Conservation (phyloP, 1,284 basidiomycete species). For the Hymenochaete sp. region DNA sequence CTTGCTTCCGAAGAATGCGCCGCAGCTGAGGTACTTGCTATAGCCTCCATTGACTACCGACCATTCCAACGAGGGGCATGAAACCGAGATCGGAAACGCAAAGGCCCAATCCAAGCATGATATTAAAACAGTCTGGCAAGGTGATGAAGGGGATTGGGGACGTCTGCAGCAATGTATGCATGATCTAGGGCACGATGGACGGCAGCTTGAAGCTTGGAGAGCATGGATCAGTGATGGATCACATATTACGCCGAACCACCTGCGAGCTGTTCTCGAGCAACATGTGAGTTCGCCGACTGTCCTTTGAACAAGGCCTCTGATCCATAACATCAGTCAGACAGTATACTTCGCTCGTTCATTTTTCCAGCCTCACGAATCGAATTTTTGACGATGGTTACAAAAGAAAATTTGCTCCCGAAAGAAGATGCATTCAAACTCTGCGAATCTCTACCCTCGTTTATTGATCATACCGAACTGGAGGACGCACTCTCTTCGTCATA, state of each 20-base stretch:
- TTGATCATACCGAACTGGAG: neutral
- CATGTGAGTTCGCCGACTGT: no score
- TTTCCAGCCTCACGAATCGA: conserved; percentile 10
- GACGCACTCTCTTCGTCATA: neutral
- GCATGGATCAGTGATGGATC: conserved; percentile 41
- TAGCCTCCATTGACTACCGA: conserved; percentile 31
- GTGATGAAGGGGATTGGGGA: conserved; percentile 55
- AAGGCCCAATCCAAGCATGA: neutral
- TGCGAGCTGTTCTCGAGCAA: no score
- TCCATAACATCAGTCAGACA: conserved; percentile 50
- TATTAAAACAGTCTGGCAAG: conserved; percentile 28
- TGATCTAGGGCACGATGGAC: conserved; percentile 50
- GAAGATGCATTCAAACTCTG: neutral
- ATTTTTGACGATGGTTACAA: conserved; percentile 7
- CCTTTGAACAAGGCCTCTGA: no score
- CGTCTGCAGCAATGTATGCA: conserved; percentile 46
- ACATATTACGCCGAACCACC: neutral
- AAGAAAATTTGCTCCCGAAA: conserved; percentile 3
- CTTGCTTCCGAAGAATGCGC: no score
- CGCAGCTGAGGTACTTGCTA: no score
- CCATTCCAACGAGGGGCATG: conserved; percentile 17
- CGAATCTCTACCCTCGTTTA: neutral
- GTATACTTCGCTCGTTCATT: conserved; percentile 49
- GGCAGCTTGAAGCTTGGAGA: conserved; percentile 64
- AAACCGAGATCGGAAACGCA: neutral